Evolutionary conservation across 805 yeast species (phyloP), one percentile per base, ranked within the genome.

Genomic region (Zygosaccharomyces pseudorouxii): DNA sequence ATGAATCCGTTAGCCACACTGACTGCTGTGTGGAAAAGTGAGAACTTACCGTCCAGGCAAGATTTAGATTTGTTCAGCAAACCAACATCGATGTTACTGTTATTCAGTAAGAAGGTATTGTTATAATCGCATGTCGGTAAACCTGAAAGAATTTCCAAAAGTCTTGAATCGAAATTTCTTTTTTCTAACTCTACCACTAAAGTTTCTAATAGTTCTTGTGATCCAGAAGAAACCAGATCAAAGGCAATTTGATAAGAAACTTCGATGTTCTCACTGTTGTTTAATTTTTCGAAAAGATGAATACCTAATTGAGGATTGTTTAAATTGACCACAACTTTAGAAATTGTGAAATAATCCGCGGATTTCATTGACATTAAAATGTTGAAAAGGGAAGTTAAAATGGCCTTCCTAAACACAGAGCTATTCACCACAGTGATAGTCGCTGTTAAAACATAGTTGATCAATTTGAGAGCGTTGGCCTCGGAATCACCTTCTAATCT

Each of bases 21-120:
- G 42, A 93, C 89, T 6, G 97, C 99, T 20, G 95, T 84, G 71
- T 93, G 99, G 78, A 87, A 90, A 55, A 93, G 80, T 10, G 99
- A 93, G 64, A 81, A 86, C 69, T 96, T 82, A 41, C 96, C 96
- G 64, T 93, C 99, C 55, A 93, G 74, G 8, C 79, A 75, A 49
- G 81, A 78, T 67, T 89, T 89, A 5, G 97, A 79, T 61, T 85
- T 85, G 67, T 86, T 86, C 60, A 93, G 75, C 49, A 92, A 82
- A 44, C 84, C 77, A 48, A 82, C 73, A 67, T 93, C 98, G 30
- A 96, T 85, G 68, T 87, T 86, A 71, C 88, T 87, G 71, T 92
- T 86, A 63, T 86, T 82, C 69, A 81, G 80, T 57, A 93, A 72
- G 65, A 93, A 93, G 1, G 98, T 89, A 55, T 88, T 82, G 63